Conservation (phyloP, 176 grass and related monocot species). For the Avena eriantha region DNA sequence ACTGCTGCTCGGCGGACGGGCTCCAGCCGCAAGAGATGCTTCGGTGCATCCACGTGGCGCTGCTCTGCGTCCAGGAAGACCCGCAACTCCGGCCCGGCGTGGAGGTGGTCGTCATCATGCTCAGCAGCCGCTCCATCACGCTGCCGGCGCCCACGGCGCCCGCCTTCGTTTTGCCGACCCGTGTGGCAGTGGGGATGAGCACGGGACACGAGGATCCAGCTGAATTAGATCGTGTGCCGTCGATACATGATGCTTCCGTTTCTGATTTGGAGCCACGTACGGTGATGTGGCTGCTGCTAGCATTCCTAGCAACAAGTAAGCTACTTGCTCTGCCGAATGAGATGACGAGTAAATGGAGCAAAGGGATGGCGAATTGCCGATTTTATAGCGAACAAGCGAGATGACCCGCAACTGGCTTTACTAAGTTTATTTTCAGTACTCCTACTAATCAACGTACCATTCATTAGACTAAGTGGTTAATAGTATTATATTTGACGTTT, state of each 20-base stretch:
- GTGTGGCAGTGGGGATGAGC: not conserved
- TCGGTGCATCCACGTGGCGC: slow-evolving; percentile 53
- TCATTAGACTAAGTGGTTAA: too few species aligned
- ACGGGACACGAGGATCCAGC: not conserved
- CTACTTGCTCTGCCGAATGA: too few species aligned
- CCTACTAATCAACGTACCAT: too few species aligned
- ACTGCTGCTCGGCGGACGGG: not conserved
- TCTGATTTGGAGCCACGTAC: slow-evolving; percentile 42
- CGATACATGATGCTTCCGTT: slow-evolving; percentile 31
- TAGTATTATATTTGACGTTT: too few species aligned
- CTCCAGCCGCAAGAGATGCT: slow-evolving; percentile 30
- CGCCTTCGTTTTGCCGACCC: slow-evolving; percentile 23
- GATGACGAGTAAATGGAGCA: too few species aligned
- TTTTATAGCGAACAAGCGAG: too few species aligned
- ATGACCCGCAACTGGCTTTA: too few species aligned
- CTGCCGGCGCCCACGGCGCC: slow-evolving; percentile 40
- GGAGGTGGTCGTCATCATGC: slow-evolving; percentile 54
- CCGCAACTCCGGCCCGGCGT: slow-evolving; percentile 46
- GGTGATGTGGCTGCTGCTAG: slow-evolving; percentile 29
- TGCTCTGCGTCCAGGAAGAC: slow-evolving; percentile 59
- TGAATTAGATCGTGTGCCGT: not conserved
- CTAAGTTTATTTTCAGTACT: too few species aligned
- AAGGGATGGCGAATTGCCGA: too few species aligned
- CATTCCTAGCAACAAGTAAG: too few species aligned
- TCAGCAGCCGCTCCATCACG: slow-evolving; percentile 48